Base-by-base conservation (phyloP, 2,329 filamentous ascomycete genomes). In the Aotearoamyces nothofagi region DNA sequence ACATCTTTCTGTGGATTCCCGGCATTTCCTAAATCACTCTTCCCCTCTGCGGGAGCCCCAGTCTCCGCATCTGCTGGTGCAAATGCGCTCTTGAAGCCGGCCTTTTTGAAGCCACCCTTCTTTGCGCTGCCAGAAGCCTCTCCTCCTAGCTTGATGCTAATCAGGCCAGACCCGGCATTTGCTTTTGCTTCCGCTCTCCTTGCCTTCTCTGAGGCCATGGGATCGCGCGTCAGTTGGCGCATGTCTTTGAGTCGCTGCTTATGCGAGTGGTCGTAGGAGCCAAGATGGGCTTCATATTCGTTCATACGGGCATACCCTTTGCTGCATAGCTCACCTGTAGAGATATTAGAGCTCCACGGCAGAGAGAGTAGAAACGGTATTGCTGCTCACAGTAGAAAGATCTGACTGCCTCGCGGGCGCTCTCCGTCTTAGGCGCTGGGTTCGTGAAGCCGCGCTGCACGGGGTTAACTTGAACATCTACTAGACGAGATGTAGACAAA, bases 221-320 rank as follows among this genome's bases (percentile, higher is more conserved):
- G 73, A 39, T 83, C 76, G 40, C 76, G 72, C 17, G 78, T 74
- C 61, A 86, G 77, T 45, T 79, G 74, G 55, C 83, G 83, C 79
- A 87, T 84, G 45, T 90, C 80, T 54, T 82, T 81, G 33, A 86
- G 68, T 27, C 81, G 78, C 58, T 92, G 84, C 52, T 84, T 86
- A 55, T 98, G 90, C 43, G 81, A 80, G 56, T 98, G 90, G 50
- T 96, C 90, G 54, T 96, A 96, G 45, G 80, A 90, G 38, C 75
- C 75, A 32, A 94, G 80, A 52, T 98, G 90, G 5, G 86, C 78
- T 54, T 96, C 87, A 52, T 92, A 94, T 52, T 96, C 87, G 49
- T 92, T 87, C 66, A 92, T 87, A 32, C 90, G 83, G 2, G 77
- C 74, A 56, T 96, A 98, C 44, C 86, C 87, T 57, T 96, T 96